Percentiles rank a stretch among this genome's conserved stretches.
Evolutionary conservation across 2,329 filamentous ascomycete genomes (phyloP).

Genomic region (Diaporthe citri): DNA sequence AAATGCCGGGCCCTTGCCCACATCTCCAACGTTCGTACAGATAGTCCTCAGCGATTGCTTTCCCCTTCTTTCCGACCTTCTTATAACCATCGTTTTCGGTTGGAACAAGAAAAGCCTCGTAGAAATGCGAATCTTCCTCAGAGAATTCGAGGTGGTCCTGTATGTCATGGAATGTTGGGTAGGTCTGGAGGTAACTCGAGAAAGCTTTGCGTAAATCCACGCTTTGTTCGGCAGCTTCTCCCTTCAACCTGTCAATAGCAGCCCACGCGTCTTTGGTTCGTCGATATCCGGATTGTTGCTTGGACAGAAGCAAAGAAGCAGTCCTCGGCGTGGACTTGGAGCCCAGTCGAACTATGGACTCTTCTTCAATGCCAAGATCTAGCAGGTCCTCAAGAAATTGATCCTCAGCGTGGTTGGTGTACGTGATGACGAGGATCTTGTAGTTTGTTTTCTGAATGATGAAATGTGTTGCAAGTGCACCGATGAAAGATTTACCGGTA

Average conservation of each 20-base stretch:
- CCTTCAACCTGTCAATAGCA: constrained; percentile 58
- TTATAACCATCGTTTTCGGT: constrained; percentile 58
- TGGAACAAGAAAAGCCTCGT: constrained; percentile 68
- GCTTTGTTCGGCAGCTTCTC: constrained; percentile 48
- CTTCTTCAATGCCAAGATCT: constrained; percentile 65
- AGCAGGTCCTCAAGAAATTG: constrained; percentile 76
- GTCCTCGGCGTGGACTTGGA: constrained; percentile 68
- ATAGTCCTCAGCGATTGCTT: constrained; percentile 58
- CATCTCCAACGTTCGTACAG: constrained; percentile 66
- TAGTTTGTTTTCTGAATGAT: constrained; percentile 63
- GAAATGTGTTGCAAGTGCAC: constrained; percentile 70
- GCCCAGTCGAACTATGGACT: constrained; percentile 72
- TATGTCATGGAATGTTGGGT: constrained; percentile 47
- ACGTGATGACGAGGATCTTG: constrained; percentile 74
- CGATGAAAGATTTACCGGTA: constrained; percentile 82
- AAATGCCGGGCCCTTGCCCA: constrained; percentile 60
- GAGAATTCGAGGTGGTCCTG: constrained; percentile 65
- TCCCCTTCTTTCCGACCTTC: constrained; percentile 60
- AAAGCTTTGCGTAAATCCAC: constrained; percentile 41
- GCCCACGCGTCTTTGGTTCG: constrained; percentile 51
- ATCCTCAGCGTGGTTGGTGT: constrained; percentile 76
- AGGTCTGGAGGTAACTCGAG: constrained; percentile 35
- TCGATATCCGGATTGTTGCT: constrained; percentile 51
- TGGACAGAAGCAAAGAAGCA: constrained; percentile 57
- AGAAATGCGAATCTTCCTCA: constrained; percentile 62